Evolutionary conservation across 768 basidiomycete species (phyloP), one percentile per base, ranked within the genome.

Genomic region (Podaxis pistillaris): DNA sequence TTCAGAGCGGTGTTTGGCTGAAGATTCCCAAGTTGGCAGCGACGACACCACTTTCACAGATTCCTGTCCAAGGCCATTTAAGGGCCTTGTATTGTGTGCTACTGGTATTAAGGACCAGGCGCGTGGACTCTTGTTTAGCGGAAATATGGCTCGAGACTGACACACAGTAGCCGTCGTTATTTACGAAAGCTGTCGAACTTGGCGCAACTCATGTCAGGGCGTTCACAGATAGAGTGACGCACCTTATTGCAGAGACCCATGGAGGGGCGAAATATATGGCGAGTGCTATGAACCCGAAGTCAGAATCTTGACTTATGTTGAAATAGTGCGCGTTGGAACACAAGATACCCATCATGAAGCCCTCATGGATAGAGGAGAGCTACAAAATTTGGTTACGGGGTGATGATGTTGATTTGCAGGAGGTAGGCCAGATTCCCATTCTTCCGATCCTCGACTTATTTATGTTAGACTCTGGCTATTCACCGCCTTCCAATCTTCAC

Each of bases 231-330:
- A 79, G 80, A 51, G 89, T 92, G n/a, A 96, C 94, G 0, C 94
- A 96, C 77, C 82, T 98, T 22, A 80, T 98, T 46, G 93, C 94
- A 0, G 76, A 74, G n/a, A 81, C 79, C n/a, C 88, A 91, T 68
- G 91, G 91, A 2, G 87, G 93, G 22, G 83, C 89, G 12, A 98
- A 98, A 69, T 96, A 97, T 71, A 78, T 71, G 73, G 94, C 91
- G 60, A 63, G 78, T 71, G 28, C 6, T 2, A 13, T 28, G 46
- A 26, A 60, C 58, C 11, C 30, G n/a, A 11, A 44, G 7, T 9
- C 52, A 36, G 58, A 26, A 58, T 44, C 37, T 69, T 52, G 62
- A 61, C 41, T 53, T 38, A 64, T 36, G 7, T 4, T 50, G n/a
- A 13, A 28, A 26, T 62, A 96, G 94, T 95, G 91, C 67, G 94